Percentiles rank a stretch among this genome's conserved stretches.
Conservation (phyloP, 140 eudicot species). For the Senecio squalidus region DNA sequence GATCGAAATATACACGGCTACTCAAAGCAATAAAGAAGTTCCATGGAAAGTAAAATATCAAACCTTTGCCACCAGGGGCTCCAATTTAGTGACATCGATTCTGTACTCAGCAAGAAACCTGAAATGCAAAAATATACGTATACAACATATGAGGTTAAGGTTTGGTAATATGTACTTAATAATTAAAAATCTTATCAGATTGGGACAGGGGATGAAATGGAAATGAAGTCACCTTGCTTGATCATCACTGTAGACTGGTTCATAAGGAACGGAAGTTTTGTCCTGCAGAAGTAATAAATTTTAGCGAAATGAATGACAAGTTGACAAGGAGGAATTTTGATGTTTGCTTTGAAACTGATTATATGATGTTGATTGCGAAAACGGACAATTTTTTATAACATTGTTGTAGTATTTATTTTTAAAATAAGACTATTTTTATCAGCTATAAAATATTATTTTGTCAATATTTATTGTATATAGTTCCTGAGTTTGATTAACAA, state of each 20-base stretch:
- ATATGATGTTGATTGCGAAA: too few species aligned
- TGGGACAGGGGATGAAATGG: constrained; percentile 2
- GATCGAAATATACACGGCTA: neutral
- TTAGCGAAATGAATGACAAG: neutral
- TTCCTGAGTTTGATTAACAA: too few species aligned
- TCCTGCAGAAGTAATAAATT: constrained; percentile 34
- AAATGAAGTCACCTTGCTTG: constrained; percentile 63
- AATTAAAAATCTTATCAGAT: too few species aligned
- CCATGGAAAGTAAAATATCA: constrained; percentile 3
- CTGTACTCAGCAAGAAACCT: constrained; percentile 82
- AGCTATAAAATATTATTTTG: too few species aligned
- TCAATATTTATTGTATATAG: too few species aligned
- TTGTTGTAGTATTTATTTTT: too few species aligned
- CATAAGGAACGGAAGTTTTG: constrained; percentile 79
- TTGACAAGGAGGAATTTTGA: too few species aligned
- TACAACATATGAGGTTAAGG: constrained; percentile 2
- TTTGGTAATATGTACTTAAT: neutral
- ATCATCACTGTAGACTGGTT: constrained; percentile 90
- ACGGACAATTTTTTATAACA: too few species aligned
- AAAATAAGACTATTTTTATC: too few species aligned
- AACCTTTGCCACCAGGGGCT: constrained; percentile 97
- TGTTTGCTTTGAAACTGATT: too few species aligned
- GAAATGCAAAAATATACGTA: constrained; percentile 12
- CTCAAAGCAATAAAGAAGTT: neutral
- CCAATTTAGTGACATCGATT: constrained; percentile 85